Evolutionary conservation across 2,329 filamentous ascomycete species (phyloP), one percentile per base, ranked within the genome.

Genomic region (Lizonia empirigonia): DNA sequence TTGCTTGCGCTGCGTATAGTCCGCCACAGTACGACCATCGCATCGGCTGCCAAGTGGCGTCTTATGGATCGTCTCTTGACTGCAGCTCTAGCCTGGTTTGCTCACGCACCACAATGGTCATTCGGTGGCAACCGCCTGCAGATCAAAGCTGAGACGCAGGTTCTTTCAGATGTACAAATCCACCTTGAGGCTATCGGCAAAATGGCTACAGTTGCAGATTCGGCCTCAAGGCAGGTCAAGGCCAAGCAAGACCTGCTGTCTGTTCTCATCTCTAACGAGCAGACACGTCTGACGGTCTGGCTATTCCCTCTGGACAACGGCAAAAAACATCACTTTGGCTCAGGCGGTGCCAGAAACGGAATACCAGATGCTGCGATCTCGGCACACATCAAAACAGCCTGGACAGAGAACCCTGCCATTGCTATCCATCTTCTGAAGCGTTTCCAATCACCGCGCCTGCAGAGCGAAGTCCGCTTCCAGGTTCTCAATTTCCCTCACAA

Each of bases 41-140:
- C 85, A 33, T 81, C 87, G 19, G 80, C 83, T 22, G 83, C 86
- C 6, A 86, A 88, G 64, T 94, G 89, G 86, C 85, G 88, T 52
- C 78, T 97, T 29, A 97, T 96, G 71, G 92, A 97, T 67, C 86
- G 90, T 59, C 87, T 96, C 42, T 74, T 99, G 29, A 92, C 91
- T 5, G 91, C 91, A 23, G 92, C 85, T 12, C 78, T 99, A 24
- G 85, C 83, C 55, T 99, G 95, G 95, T 99, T 99, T 74, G 84
- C 81, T 30, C 84, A 86, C 59, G 79, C 90, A 5, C 90, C 92
- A 12, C 85, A 86, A 78, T 99, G 94, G 93, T 96, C 94, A 0
- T 97, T 94, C 73, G 94, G 94, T 49, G 94, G 93, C 64, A 99
- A 97, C 69, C 84, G 90, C 39, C 77, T 99, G 13, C 94, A 99